A percentile compares a stretch with the other conserved stretches of the same genome.
Conservation (phyloP, 192 early-diverging fungal species). For the Allomyces javanicus region DNA sequence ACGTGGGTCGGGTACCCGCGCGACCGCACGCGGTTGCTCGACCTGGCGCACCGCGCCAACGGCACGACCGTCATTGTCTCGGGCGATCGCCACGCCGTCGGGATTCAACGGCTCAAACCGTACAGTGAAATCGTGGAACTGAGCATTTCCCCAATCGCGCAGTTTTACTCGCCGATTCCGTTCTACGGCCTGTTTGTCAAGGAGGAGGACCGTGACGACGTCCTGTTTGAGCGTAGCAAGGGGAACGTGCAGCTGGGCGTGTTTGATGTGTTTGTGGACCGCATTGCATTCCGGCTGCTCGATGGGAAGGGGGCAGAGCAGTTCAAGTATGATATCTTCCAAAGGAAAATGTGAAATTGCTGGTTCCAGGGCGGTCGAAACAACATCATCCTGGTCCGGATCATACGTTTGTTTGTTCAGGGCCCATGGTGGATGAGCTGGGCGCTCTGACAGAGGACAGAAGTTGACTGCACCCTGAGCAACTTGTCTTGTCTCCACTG, state of each 20-base stretch:
- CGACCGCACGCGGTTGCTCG: constrained; percentile 22
- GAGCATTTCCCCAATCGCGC: constrained; percentile 22
- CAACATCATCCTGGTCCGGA: too few species aligned
- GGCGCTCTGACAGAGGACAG: too few species aligned
- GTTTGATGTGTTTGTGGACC: constrained; percentile 10
- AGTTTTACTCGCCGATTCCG: constrained; percentile 23
- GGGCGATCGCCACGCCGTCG: constrained; percentile 31
- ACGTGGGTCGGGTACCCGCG: constrained; percentile 26
- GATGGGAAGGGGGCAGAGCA: too few species aligned
- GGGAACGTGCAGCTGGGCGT: constrained; percentile 27
- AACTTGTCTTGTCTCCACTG: too few species aligned
- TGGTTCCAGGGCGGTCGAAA: too few species aligned
- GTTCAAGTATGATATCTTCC: too few species aligned
- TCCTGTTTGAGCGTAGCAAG: constrained; percentile 15
- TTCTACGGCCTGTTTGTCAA: constrained; percentile 10
- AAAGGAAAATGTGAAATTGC: too few species aligned
- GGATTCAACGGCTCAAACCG: constrained; percentile 9
- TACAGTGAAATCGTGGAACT: constrained; percentile 10
- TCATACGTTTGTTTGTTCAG: too few species aligned
- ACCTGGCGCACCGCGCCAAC: constrained; percentile 9
- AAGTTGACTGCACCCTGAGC: too few species aligned
- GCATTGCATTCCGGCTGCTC: too few species aligned
- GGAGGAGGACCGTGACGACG: constrained; percentile 11
- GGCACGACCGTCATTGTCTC: constrained; percentile 22
- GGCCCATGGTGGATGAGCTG: too few species aligned